These are phyloP conservation scores for Alternaria sp. DNA, from an alignment of 2,329 filamentous ascomycete genomes.

Conservation along the genomic window DNA sequence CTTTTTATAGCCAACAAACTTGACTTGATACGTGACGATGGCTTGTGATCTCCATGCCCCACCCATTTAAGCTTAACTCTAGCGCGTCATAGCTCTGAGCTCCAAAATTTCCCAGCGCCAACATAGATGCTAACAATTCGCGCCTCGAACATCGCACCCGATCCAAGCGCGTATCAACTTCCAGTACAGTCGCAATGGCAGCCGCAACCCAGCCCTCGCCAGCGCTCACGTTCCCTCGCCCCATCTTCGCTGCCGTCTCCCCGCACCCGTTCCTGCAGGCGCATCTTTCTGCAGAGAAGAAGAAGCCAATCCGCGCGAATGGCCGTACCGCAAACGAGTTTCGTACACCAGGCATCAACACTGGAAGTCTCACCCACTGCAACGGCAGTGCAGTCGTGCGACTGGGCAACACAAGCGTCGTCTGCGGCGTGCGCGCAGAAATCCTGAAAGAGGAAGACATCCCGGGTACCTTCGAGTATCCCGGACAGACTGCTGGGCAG, in stretches of 20 bases:
- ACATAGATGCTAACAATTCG: not conserved
- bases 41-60: conserved; percentile 10
- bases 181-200: conserved; percentile 23
- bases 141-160: not conserved
- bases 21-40: not conserved
- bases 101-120: conserved; percentile 33
- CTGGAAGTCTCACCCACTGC: conserved; percentile 83
- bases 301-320: conserved; percentile 75
- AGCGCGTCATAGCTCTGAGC: conserved; percentile 32
- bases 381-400: conserved; percentile 90
- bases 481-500: conserved; percentile 19
- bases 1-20: too few relatives aligned
- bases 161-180: not conserved
- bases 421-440: conserved; percentile 90
- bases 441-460: conserved; percentile 78
- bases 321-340: conserved; percentile 74
- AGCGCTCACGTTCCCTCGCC: conserved; percentile 62
- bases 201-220: conserved; percentile 26
- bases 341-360: conserved; percentile 77
- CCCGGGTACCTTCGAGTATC: conserved; percentile 62
- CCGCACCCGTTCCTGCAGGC: conserved; percentile 89
- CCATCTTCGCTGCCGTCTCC: conserved; percentile 87
- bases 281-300: conserved; percentile 72
- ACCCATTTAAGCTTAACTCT: conserved; percentile 22
- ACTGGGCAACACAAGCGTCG: conserved; percentile 88